Evolutionary conservation across 306 rosid genomes (phyloP).

Genomic region (Ziziphus jujuba): DNA sequence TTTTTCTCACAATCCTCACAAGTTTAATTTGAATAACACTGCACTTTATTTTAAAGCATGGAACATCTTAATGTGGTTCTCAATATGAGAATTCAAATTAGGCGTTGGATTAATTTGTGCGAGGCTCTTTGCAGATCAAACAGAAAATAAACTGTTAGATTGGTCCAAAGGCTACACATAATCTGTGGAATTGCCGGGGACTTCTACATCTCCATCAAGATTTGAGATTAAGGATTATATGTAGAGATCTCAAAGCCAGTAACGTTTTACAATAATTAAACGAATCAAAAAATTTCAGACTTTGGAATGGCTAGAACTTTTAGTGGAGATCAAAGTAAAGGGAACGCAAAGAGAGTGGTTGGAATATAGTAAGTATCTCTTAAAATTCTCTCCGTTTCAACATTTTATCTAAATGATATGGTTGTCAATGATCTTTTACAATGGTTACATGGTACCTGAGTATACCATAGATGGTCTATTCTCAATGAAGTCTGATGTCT

Average conservation of each 20-base stretch:
- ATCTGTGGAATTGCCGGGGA: constrained; percentile 50
- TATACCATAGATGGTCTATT: constrained; percentile 47
- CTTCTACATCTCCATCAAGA: constrained; percentile 59
- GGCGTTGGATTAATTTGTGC: neutral
- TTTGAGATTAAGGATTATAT: constrained; percentile 49
- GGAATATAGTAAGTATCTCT: constrained; percentile 48
- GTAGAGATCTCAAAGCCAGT: constrained; percentile 51
- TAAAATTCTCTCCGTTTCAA: neutral
- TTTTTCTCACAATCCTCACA: neutral
- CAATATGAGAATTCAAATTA: neutral
- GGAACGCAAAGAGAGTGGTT: constrained; percentile 37
- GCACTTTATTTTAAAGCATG: neutral
- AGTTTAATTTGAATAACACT: neutral
- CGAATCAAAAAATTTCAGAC: constrained; percentile 60
- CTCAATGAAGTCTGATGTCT: constrained; percentile 45
- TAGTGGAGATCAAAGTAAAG: constrained; percentile 39
- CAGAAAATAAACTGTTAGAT: constrained; percentile 20
- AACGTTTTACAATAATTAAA: constrained; percentile 43
- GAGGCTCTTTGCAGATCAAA: constrained; percentile 25
- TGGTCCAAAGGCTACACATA: constrained; percentile 48
- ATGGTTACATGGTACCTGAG: constrained; percentile 66
- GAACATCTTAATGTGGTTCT: no score
- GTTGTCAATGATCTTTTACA: neutral
- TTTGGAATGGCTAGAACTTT: constrained; percentile 52
- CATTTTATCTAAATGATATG: no score